Conservation (phyloP, 2,329 filamentous ascomycete genomes). For the Penicillium sp. region DNA sequence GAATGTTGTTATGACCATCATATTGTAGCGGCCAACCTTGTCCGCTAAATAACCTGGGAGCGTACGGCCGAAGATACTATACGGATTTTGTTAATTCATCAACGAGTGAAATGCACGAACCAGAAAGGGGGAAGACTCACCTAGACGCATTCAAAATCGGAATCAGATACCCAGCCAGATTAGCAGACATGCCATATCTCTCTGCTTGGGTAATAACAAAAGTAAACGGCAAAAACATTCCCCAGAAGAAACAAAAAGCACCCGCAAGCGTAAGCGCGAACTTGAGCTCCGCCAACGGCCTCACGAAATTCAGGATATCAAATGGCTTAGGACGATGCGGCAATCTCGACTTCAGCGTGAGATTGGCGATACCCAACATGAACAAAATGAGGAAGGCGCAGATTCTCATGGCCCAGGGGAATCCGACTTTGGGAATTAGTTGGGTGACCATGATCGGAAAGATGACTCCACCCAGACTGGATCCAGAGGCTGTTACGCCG, state of each 20-base stretch:
- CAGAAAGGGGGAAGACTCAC: constrained; percentile 16
- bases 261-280: constrained; percentile 25
- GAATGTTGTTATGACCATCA: constrained; percentile 51
- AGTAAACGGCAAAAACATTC: constrained; percentile 61
- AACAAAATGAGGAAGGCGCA: constrained; percentile 62
- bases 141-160: constrained; percentile 54
- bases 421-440: constrained; percentile 55
- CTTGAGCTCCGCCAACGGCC: constrained; percentile 25
- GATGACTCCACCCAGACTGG: constrained; percentile 59
- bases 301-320: constrained; percentile 20
- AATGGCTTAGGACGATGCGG: constrained; percentile 30
- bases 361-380: constrained; percentile 53
- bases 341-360: constrained; percentile 53
- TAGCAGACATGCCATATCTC: constrained; percentile 50
- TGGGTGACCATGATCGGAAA: constrained; percentile 62
- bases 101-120: too few relatives aligned
- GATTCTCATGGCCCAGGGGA: constrained; percentile 59
- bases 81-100: neutral
- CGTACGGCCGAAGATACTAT: constrained; percentile 36
- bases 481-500: constrained; percentile 56
- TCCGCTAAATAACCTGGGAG: constrained; percentile 35
- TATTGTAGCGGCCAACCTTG: constrained; percentile 30
- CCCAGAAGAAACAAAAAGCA: constrained; percentile 51
- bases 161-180: constrained; percentile 54
- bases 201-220: constrained; percentile 52